Base-by-base conservation (phyloP, 441 rosid species). In the Rhodomyrtus psidioides region DNA sequence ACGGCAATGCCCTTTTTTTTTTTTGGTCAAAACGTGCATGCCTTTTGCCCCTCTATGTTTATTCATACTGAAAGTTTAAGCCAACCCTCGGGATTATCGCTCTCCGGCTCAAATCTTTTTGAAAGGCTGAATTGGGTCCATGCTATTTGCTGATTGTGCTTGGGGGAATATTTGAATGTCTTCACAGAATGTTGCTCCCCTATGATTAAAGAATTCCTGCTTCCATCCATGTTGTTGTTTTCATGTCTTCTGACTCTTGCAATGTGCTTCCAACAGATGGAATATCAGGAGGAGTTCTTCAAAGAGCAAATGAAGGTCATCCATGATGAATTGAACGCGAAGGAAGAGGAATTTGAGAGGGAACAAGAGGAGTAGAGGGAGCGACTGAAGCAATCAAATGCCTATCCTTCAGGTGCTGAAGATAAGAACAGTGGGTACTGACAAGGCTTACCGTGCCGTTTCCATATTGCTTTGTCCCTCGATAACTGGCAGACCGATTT, bases 301-400 rank as follows among this genome's bases (percentile, higher is more conserved):
- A 91, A 94, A 88, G 94, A 95, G 5, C 91, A 92, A 82, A 85
- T 94, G 82, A 88, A 86, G 39, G 9, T 84, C 24, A 90, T 97
- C 12, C 96, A 89, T 74, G 89, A 93, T 86, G 90, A 87, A 7
- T 90, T 94, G 85, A 87, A 92, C 49, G 94, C 86, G 12, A 91
- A 91, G 87, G 98, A 97, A 83, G 98, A 94, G 85, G 85, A 91
- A 21, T 96, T 97, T 53, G 99, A 97, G 96, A 92, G 85, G 89
- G 87, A 91, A 75, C 99, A 96, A 90, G 98, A 94, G 90, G 90
- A 91, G 76, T 92, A 95, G 86, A 94, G 97, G 27, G 93, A 94
- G 81, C 92, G 91, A 89, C 93, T 92, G 76, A 91, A 90, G 93
- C 91, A 90, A 81, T 81, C 90, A 26, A 88, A 85, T 83, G 89